Percentiles rank a stretch among this genome's conserved stretches.
phyloP scores from a whole-genome alignment of 2,329 filamentous ascomycete genomes.

The Polytolypa hystricis region DNA sequence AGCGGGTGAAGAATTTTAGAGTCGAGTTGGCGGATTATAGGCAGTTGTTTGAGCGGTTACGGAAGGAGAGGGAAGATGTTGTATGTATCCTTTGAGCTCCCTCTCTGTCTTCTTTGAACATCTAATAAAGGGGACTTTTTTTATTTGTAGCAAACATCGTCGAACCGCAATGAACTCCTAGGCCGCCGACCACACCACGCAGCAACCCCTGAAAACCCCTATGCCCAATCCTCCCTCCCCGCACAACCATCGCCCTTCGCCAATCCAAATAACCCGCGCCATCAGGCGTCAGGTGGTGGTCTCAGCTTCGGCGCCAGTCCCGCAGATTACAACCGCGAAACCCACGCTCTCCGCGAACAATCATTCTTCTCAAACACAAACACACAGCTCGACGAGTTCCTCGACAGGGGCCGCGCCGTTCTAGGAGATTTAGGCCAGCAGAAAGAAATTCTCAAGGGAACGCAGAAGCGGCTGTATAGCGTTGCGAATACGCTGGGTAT shows the following conservation, averaged over 20 bases:
- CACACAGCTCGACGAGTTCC: slow-evolving; percentile 80
- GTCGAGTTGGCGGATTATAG: slow-evolving; percentile 71
- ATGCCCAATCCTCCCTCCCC: slow-evolving; percentile 50
- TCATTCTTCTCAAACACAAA: slow-evolving; percentile 76
- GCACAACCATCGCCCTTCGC: slow-evolving; percentile 34
- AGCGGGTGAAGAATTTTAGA: slow-evolving; percentile 77
- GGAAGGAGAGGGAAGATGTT: slow-evolving; percentile 64
- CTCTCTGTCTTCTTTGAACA: background rate
- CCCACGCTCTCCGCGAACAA: slow-evolving; percentile 79
- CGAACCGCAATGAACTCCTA: slow-evolving; percentile 71
- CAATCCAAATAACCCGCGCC: slow-evolving; percentile 12
- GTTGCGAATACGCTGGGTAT: slow-evolving; percentile 90
- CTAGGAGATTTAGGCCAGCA: slow-evolving; percentile 81
- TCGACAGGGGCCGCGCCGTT: slow-evolving; percentile 82
- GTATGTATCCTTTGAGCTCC: slow-evolving; percentile 31
- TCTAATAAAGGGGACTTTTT: background rate
- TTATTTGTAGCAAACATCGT: slow-evolving; percentile 45
- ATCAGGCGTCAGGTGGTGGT: slow-evolving; percentile 21
- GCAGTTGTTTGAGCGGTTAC: slow-evolving; percentile 63
- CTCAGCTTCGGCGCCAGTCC: slow-evolving; percentile 36
- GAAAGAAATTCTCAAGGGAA: slow-evolving; percentile 88
- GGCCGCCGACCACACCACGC: slow-evolving; percentile 70
- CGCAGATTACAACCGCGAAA: slow-evolving; percentile 57
- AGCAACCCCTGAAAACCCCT: slow-evolving; percentile 86
- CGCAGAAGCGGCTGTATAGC: slow-evolving; percentile 79